These are phyloP conservation scores for Diospyros lotus DNA, from an alignment of 148 eudicot genomes.

Conservation along the genomic window DNA sequence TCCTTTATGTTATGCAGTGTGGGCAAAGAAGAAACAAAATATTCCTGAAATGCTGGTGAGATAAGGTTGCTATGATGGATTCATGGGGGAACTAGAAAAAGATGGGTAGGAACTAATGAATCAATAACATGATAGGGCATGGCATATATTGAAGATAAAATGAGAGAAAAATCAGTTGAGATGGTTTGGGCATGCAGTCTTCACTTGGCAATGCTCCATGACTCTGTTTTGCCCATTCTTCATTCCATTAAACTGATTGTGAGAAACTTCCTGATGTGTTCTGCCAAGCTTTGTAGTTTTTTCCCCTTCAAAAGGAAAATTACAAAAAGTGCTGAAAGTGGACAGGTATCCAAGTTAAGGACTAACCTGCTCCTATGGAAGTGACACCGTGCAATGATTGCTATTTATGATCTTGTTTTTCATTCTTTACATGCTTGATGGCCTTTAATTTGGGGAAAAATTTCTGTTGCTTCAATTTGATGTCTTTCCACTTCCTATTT, in stretches of 20 bases:
- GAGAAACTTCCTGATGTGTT: background rate
- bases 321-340: background rate
- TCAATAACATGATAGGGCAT: too few relatives aligned
- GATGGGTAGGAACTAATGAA: too few relatives aligned
- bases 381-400: background rate
- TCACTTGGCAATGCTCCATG: background rate
- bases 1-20: too few relatives aligned
- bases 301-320: too few relatives aligned
- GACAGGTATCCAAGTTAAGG: constrained; percentile 2
- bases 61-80: too few relatives aligned
- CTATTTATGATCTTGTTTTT: constrained; percentile 4
- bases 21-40: too few relatives aligned
- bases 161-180: too few relatives aligned
- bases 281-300: background rate
- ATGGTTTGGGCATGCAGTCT: too few relatives aligned
- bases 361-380: background rate
- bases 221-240: background rate
- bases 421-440: background rate
- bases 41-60: too few relatives aligned
- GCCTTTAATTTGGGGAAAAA: background rate
- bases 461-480: background rate
- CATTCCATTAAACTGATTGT: background rate
- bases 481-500: background rate
- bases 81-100: too few relatives aligned
- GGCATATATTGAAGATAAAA: too few relatives aligned